Percentiles rank a stretch among this genome's conserved stretches.
These are phyloP conservation scores for Isatis tinctoria DNA, from an alignment of 345 rosid genomes.

Conservation along the genomic window DNA sequence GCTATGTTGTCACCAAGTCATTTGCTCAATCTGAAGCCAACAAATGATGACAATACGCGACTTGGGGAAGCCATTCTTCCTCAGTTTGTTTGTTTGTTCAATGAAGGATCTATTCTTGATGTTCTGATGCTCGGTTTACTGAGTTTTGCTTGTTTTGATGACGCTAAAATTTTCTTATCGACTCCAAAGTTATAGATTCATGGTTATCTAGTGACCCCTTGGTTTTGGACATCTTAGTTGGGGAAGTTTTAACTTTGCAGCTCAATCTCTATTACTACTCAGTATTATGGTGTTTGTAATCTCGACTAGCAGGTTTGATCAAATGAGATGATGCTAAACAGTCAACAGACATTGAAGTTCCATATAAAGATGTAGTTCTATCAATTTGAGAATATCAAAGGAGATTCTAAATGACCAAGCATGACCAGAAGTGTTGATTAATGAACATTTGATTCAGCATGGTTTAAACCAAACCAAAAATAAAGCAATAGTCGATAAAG, in stretches of 20 bases:
- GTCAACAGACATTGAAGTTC: neutral
- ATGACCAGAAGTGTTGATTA: neutral
- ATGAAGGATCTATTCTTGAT: neutral
- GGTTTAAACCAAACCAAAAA: too few species aligned
- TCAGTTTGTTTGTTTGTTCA: slow-evolving; percentile 10
- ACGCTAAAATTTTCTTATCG: neutral
- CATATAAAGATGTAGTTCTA: neutral
- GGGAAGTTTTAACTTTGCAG: neutral
- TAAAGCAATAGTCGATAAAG: too few species aligned
- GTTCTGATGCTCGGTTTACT: neutral
- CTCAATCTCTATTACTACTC: neutral
- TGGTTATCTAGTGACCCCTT: neutral
- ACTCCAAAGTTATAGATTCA: neutral
- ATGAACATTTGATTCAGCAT: too few species aligned
- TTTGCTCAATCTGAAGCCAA: slow-evolving; percentile 46
- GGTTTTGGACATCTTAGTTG: neutral
- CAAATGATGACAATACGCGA: slow-evolving; percentile 35
- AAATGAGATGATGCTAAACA: neutral
- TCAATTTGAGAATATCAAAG: neutral
- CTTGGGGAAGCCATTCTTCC: slow-evolving; percentile 27
- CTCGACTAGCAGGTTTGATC: neutral
- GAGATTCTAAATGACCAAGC: neutral
- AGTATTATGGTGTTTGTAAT: neutral
- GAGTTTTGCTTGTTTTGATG: slow-evolving; percentile 12
- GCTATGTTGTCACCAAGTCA: slow-evolving; percentile 70